phyloP scores from a whole-genome alignment of 2,329 filamentous ascomycete species.

The Colletotrichum caudatum region DNA sequence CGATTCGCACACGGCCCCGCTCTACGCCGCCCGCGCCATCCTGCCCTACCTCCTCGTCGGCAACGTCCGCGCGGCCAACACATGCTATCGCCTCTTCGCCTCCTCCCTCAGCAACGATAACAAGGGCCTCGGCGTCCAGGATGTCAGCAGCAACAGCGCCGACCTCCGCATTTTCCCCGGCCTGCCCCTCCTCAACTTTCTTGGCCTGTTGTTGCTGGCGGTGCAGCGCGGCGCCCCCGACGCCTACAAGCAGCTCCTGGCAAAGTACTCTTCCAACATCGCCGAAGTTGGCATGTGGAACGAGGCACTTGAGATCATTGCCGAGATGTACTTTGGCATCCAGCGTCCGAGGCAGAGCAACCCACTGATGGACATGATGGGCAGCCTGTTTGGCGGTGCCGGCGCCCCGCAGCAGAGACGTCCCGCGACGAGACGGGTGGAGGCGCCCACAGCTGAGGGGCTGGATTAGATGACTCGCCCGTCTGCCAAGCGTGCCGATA shows the following conservation, averaged over 20 bases:
- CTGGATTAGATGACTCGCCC: constrained; percentile 62
- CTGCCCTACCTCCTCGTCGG: constrained; percentile 92
- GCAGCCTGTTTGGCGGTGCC: constrained; percentile 86
- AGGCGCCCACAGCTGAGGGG: constrained; percentile 68
- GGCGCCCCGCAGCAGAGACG: constrained; percentile 54
- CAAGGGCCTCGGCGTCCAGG: constrained; percentile 76
- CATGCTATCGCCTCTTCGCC: constrained; percentile 76
- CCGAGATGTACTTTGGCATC: constrained; percentile 97
- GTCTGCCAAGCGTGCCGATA: constrained; percentile 7
- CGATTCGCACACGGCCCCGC: constrained; percentile 85
- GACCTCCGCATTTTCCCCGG: constrained; percentile 89
- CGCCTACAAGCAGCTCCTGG: constrained; percentile 83
- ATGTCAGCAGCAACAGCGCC: constrained; percentile 79
- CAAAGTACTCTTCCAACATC: constrained; percentile 83
- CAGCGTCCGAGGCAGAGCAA: constrained; percentile 89
- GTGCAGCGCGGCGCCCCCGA: constrained; percentile 84
- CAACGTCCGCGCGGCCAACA: constrained; percentile 90
- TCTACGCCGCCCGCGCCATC: constrained; percentile 87
- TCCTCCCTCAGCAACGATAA: constrained; percentile 54
- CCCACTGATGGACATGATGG: constrained; percentile 98
- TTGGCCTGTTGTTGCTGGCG: constrained; percentile 84
- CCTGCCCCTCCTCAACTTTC: constrained; percentile 94
- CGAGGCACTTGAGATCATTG: constrained; percentile 85
- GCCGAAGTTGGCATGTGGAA: constrained; percentile 83
- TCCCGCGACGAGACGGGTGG: constrained; percentile 58